These are phyloP conservation scores for Daldinia loculata DNA, from an alignment of 495 filamentous ascomycete species.

Conservation along the genomic window DNA sequence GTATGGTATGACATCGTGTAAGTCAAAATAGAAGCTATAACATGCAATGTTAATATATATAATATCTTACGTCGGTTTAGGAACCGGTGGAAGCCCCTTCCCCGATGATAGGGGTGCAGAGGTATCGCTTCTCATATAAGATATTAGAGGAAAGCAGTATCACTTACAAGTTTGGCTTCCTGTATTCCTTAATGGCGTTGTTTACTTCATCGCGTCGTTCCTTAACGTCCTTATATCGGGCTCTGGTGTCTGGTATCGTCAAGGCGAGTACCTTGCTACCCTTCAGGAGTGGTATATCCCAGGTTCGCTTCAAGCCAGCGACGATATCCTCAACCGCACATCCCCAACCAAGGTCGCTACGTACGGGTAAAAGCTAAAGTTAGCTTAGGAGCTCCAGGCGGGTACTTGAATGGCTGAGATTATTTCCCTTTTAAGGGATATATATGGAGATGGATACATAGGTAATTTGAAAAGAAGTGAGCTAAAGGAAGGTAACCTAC, in stretches of 20 bases:
- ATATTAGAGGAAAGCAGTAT: neutral
- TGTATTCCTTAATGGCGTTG: slow-evolving; percentile 56
- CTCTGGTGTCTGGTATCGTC: slow-evolving; percentile 63
- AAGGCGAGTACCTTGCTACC: slow-evolving; percentile 65
- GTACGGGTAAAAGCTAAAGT: slow-evolving; percentile 1
- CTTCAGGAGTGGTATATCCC: slow-evolving; percentile 55
- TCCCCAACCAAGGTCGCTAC: slow-evolving; percentile 56
- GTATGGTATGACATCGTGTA: slow-evolving; percentile 62
- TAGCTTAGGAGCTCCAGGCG: neutral
- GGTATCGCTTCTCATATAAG: neutral
- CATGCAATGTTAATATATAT: neutral
- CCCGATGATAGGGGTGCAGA: neutral
- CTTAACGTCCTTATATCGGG: slow-evolving; percentile 42
- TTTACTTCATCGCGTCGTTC: slow-evolving; percentile 60
- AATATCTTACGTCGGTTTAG: neutral
- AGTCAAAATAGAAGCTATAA: slow-evolving; percentile 62
- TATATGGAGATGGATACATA: neutral
- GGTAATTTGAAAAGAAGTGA: neutral
- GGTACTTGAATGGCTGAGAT: neutral
- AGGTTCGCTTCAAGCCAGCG: slow-evolving; percentile 53
- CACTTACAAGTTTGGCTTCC: slow-evolving; percentile 58
- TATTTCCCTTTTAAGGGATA: neutral
- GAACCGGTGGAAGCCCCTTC: neutral
- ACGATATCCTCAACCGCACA: slow-evolving; percentile 48
- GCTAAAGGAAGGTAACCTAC: slow-evolving; percentile 42